Base-by-base conservation (phyloP, 108 stramenopile species). In the Conticribra weissflogii region DNA sequence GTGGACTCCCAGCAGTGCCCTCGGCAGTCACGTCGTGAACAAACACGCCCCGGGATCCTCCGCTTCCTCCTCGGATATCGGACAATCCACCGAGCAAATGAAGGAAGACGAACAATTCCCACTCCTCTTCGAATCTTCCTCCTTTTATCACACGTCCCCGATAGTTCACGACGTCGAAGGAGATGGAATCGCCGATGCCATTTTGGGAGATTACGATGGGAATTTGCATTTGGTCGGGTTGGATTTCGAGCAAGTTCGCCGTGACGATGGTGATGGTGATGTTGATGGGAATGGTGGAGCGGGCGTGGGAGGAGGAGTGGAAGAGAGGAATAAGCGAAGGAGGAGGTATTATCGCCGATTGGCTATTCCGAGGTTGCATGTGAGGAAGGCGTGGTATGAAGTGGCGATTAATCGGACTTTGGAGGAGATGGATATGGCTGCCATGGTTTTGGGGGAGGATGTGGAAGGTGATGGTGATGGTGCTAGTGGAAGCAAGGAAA, bases 131-230 rank as follows among this genome's bases (percentile, higher is more conserved):
- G 88, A 90, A 67, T 74, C 80, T 17, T 81, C 80, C 12, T 79
- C 87, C n/a, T 93, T 93, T 66, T 81, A 84, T 62, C 75, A 81
- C 32, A 69, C 83, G 4, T 73, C 81, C 24, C 92, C 92, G 2
- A 68, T 93, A 29, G 59, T 93, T 2, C 74, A 82, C 18, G 92
- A 93, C 65, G 81, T 87, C 29, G 82, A 86, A 34, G 80, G 80
- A n/a, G 92, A 90, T 74, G 92, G 89, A 0, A 78, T 90, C 31
- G 54, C 72, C 4, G 92, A 93, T 79, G 88, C 84, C 16, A 87
- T 90, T 46, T 48, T 88, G 23, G 68, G 76, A 0, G 92, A 93
- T 63, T 93, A 93, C 53, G 88, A 93, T 66, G 92, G 92, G 9
- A 86, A 88, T 24, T 54, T 93, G 17, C 86, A 85, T 53, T 68